These are phyloP conservation scores for Saccharomycodes ludwigii DNA, from an alignment of 805 yeast genomes.

Conservation along the genomic window DNA sequence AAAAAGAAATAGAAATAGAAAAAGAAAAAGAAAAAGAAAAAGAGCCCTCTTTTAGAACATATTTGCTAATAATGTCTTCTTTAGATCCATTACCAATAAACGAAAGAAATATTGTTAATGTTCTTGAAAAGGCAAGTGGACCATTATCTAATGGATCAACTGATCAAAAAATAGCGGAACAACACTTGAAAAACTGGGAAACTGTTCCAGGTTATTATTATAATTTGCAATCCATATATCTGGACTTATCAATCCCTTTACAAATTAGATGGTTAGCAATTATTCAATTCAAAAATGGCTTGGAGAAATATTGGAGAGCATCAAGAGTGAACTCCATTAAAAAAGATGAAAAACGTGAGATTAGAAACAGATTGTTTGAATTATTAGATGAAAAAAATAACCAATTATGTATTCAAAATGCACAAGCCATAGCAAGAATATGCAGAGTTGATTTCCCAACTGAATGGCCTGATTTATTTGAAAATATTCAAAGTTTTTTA, in stretches of 20 bases:
- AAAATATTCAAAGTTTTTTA: slow-evolving; percentile 38
- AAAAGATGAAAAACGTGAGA: slow-evolving; percentile 58
- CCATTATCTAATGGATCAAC: slow-evolving; percentile 33
- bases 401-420: slow-evolving; percentile 71
- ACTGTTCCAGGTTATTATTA: slow-evolving; percentile 44
- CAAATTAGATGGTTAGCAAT: slow-evolving; percentile 78
- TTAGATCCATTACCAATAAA: too few relatives aligned
- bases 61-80: too few relatives aligned
- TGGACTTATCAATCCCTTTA: slow-evolving; percentile 43
- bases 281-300: slow-evolving; percentile 79
- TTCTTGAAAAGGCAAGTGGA: slow-evolving; percentile 37
- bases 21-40: too few relatives aligned
- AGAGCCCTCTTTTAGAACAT: too few relatives aligned
- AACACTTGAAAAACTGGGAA: slow-evolving; percentile 62
- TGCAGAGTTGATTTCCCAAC: slow-evolving; percentile 76
- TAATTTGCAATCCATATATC: slow-evolving; percentile 46
- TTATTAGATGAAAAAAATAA: slow-evolving; percentile 57
- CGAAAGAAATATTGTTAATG: slow-evolving; percentile 23
- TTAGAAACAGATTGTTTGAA: slow-evolving; percentile 45
- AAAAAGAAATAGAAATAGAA: too few relatives aligned
- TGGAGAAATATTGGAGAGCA: slow-evolving; percentile 76
- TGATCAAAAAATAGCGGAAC: slow-evolving; percentile 54
- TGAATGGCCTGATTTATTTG: slow-evolving; percentile 78
- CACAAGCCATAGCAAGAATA: slow-evolving; percentile 68
- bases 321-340: slow-evolving; percentile 42